Conservation (phyloP, 176 grass and related monocot species). For the Areca catechu region DNA sequence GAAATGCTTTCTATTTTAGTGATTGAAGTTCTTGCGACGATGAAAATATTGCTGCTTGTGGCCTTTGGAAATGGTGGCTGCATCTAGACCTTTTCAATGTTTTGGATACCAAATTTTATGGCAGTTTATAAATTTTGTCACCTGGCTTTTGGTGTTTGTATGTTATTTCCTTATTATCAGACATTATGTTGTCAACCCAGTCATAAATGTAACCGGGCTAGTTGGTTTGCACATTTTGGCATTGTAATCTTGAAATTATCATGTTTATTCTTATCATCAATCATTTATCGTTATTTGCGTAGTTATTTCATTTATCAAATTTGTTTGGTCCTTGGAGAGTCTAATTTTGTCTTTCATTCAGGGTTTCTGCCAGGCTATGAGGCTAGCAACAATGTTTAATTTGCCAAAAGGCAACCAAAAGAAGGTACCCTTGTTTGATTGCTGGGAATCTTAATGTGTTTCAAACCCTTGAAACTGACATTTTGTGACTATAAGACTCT, state of each 20-base stretch:
- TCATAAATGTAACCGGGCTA: too few relatives aligned
- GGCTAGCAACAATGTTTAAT: slow-evolving; percentile 62
- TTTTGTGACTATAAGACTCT: slow-evolving; percentile 8
- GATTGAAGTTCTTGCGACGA: slow-evolving; percentile 2
- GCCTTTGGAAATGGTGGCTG: neutral
- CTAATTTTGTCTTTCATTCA: slow-evolving; percentile 83
- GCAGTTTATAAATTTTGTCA: too few relatives aligned
- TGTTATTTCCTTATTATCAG: too few relatives aligned
- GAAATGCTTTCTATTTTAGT: slow-evolving; percentile 9
- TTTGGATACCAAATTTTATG: too few relatives aligned
- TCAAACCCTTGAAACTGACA: slow-evolving; percentile 20
- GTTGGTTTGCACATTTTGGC: too few relatives aligned
- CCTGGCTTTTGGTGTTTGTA: too few relatives aligned
- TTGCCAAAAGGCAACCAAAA: slow-evolving; percentile 70
- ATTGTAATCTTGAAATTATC: too few relatives aligned
- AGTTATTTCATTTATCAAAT: slow-evolving; percentile 6
- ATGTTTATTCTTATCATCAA: too few relatives aligned
- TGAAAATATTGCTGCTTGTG: slow-evolving; percentile 10
- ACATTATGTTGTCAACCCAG: too few relatives aligned
- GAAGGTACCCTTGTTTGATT: slow-evolving; percentile 98
- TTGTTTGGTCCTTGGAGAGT: slow-evolving; percentile 28
- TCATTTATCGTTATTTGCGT: too few relatives aligned
- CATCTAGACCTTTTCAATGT: too few relatives aligned
- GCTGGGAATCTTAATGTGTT: slow-evolving; percentile 63
- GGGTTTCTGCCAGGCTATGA: slow-evolving; percentile 65